Percentiles rank a stretch among this genome's conserved stretches.
phyloP scores from a whole-genome alignment of 108 stramenopile species.

The Skeletonema menzelii region DNA sequence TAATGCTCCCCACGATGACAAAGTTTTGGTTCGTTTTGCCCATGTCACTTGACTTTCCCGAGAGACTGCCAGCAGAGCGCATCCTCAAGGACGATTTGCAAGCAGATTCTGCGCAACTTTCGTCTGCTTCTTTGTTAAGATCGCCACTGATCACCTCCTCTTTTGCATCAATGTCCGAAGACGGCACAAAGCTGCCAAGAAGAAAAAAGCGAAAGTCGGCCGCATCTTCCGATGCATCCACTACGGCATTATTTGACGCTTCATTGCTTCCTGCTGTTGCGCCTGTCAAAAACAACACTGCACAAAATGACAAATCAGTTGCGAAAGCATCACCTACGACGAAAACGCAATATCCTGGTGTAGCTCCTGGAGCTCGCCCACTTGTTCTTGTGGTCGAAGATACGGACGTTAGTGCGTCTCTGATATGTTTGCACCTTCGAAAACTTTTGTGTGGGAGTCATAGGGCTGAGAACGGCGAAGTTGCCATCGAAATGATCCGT shows the following conservation, averaged over 20 bases:
- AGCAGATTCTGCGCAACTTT: neutral
- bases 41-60: conserved; percentile 40
- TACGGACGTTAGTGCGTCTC: conserved; percentile 53
- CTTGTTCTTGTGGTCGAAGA: conserved; percentile 61
- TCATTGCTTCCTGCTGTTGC: neutral
- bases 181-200: neutral
- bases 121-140: neutral
- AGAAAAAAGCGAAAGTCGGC: neutral
- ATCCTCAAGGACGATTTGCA: neutral
- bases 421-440: conserved; percentile 35
- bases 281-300: neutral
- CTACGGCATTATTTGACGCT: neutral
- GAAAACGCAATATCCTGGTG: conserved; percentile 28
- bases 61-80: neutral
- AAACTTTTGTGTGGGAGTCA: conserved; percentile 38
- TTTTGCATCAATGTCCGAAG: neutral
- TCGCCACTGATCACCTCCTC: neutral
- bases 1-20: conserved; percentile 25
- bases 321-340: neutral
- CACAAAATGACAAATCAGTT: neutral
- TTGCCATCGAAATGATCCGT: conserved; percentile 57
- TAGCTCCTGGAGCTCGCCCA: conserved; percentile 33
- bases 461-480: conserved; percentile 53
- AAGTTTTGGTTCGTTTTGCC: conserved; percentile 48
- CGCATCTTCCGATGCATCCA: conserved; percentile 1